phyloP scores from a whole-genome alignment of 2,329 filamentous ascomycete genomes.

The Fusarium nurragi region DNA sequence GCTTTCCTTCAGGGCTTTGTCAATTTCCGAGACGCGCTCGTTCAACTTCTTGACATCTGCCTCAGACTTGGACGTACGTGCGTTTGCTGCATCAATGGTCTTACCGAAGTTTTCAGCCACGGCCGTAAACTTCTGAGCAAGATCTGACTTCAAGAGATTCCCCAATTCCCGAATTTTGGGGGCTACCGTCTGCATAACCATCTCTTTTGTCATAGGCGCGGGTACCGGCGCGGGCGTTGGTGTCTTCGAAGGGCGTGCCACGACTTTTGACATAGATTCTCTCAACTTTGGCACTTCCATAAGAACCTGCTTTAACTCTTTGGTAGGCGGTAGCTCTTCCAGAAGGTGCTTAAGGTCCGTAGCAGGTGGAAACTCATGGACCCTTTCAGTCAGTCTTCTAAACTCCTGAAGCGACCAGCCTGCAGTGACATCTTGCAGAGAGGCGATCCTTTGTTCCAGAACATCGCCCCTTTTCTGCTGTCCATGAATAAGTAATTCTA shows the following conservation, averaged over 20 bases:
- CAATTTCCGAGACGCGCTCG: background rate
- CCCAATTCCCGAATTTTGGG: slow-evolving; percentile 16
- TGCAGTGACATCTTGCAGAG: background rate
- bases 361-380: slow-evolving; percentile 10
- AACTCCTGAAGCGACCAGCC: slow-evolving; percentile 5
- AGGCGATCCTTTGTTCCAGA: slow-evolving; percentile 6
- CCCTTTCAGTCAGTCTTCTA: background rate
- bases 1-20: background rate
- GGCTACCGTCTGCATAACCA: slow-evolving; percentile 14
- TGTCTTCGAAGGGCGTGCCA: background rate
- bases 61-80: slow-evolving; percentile 15
- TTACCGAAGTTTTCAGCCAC: slow-evolving; percentile 27
- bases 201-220: slow-evolving; percentile 11
- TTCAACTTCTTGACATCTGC: slow-evolving; percentile 10
- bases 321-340: slow-evolving; percentile 10
- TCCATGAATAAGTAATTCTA: background rate
- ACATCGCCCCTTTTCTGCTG: slow-evolving; percentile 6
- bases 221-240: background rate
- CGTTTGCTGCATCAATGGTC: slow-evolving; percentile 37
- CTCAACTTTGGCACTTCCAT: slow-evolving; percentile 5
- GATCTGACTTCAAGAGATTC: slow-evolving; percentile 5
- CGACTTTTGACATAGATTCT: background rate
- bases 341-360: slow-evolving; percentile 5
- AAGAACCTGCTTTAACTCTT: slow-evolving; percentile 12
- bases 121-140: background rate